phyloP scores from a whole-genome alignment of 371 early-diverging fungal genomes.

The Entomophthora muscae region DNA sequence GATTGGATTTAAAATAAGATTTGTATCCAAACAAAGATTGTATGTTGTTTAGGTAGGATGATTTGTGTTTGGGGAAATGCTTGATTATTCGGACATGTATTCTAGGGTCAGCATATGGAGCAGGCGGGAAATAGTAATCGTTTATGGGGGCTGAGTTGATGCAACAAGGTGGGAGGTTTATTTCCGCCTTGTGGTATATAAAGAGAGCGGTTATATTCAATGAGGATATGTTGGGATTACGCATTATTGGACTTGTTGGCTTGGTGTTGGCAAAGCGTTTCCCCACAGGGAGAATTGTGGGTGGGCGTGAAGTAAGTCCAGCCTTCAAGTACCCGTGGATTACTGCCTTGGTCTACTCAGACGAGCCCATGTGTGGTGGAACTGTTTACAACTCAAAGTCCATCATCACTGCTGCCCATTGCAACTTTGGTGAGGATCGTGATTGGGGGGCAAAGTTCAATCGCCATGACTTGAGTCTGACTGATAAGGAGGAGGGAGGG shows the following conservation, averaged over 20 bases:
- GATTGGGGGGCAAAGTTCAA: background rate
- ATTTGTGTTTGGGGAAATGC: too few relatives aligned
- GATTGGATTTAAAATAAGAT: too few relatives aligned
- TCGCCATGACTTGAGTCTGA: background rate
- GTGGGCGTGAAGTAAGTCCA: conserved; percentile 5
- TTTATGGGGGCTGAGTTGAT: too few relatives aligned
- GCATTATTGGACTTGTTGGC: background rate
- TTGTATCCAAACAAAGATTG: too few relatives aligned
- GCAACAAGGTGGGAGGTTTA: too few relatives aligned
- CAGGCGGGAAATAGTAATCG: too few relatives aligned
- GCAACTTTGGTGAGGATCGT: background rate
- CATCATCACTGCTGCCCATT: conserved; percentile 9
- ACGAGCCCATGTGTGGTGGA: conserved; percentile 3
- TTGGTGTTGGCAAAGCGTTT: background rate
- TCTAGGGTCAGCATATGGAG: too few relatives aligned
- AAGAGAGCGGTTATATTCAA: too few relatives aligned
- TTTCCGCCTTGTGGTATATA: too few relatives aligned
- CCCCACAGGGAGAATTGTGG: background rate
- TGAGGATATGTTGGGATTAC: background rate
- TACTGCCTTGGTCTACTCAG: background rate
- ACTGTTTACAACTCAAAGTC: background rate
- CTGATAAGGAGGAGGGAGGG: background rate
- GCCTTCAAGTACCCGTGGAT: conserved; percentile 5
- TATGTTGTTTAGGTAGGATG: too few relatives aligned
- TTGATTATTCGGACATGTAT: too few relatives aligned